A percentile compares a stretch with the other conserved stretches of the same genome.
Conservation (phyloP, 176 grass and related monocot genomes). For the Ampelocalamus luodianensis region DNA sequence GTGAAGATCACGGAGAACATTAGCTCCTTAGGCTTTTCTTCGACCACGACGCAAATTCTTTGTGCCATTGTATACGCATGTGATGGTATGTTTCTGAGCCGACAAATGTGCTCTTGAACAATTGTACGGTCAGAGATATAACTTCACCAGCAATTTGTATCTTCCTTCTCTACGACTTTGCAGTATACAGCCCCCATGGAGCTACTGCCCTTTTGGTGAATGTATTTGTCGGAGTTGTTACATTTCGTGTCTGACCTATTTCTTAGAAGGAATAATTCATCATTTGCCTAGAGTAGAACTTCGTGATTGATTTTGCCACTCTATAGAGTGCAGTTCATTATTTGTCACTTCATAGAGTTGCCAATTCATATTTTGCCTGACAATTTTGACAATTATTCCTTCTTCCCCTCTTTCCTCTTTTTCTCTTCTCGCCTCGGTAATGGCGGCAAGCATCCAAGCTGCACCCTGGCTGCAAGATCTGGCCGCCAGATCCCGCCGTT, state of each 20-base stretch:
- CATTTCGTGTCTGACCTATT: neutral
- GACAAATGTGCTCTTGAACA: conserved; percentile 11
- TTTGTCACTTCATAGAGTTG: too few relatives aligned
- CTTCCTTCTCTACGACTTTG: neutral
- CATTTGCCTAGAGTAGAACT: too few relatives aligned
- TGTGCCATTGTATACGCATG: neutral
- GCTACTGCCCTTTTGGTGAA: neutral
- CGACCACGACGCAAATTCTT: neutral
- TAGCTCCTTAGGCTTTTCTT: neutral
- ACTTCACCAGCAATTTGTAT: neutral
- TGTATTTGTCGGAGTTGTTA: neutral
- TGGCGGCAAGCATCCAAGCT: too few relatives aligned
- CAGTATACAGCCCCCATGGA: neutral
- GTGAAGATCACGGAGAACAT: conserved; percentile 27
- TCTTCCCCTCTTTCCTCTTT: too few relatives aligned
- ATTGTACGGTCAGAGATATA: neutral
- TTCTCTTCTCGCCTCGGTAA: too few relatives aligned
- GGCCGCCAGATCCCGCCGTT: too few relatives aligned
- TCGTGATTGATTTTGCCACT: too few relatives aligned
- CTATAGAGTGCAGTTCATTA: too few relatives aligned
- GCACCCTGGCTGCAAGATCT: too few relatives aligned
- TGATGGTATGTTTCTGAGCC: conserved; percentile 31
- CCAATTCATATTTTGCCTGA: too few relatives aligned
- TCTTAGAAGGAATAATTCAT: neutral
- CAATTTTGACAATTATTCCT: too few relatives aligned